Evolutionary conservation across 495 filamentous ascomycete species (phyloP).

Genomic region (Daldinia caldariorum): DNA sequence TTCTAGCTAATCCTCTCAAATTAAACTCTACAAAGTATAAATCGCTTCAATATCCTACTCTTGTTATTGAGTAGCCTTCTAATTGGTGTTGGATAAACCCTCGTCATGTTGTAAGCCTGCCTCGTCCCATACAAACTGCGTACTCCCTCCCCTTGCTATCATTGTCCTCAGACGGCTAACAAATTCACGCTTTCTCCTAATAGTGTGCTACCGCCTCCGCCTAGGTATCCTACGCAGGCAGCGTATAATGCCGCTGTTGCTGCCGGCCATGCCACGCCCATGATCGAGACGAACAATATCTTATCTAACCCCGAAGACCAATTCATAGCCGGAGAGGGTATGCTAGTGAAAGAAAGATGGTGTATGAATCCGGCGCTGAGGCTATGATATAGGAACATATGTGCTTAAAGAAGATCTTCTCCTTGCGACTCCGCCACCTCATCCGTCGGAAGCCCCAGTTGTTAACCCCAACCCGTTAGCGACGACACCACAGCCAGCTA

Average conservation of each 20-base stretch:
- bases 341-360: constrained; percentile 20
- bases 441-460: constrained; percentile 89
- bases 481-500: constrained; percentile 81
- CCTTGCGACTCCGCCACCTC: constrained; percentile 92
- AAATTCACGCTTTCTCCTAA: constrained; percentile 13
- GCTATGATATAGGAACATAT: constrained; percentile 74
- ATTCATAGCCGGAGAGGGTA: constrained; percentile 93
- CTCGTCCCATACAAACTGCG: constrained; percentile 3
- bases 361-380: constrained; percentile 23
- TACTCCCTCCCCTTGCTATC: constrained; percentile 10
- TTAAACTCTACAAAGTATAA: constrained; percentile 5
- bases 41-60: constrained; percentile 13
- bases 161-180: constrained; percentile 18
- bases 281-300: constrained; percentile 92
- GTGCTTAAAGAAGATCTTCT: constrained; percentile 86
- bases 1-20: not conserved
- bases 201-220: constrained; percentile 86
- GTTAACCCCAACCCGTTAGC: constrained; percentile 89
- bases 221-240: constrained; percentile 76
- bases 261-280: constrained; percentile 69
- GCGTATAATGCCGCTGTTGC: constrained; percentile 72
- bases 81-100: constrained; percentile 4
- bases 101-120: constrained; percentile 46
- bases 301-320: constrained; percentile 81
- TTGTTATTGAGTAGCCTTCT: constrained; percentile 2